Evolutionary conservation across 2,329 filamentous ascomycete species (phyloP), one percentile per base, ranked within the genome.

Genomic region (Colletotrichum cereale): DNA sequence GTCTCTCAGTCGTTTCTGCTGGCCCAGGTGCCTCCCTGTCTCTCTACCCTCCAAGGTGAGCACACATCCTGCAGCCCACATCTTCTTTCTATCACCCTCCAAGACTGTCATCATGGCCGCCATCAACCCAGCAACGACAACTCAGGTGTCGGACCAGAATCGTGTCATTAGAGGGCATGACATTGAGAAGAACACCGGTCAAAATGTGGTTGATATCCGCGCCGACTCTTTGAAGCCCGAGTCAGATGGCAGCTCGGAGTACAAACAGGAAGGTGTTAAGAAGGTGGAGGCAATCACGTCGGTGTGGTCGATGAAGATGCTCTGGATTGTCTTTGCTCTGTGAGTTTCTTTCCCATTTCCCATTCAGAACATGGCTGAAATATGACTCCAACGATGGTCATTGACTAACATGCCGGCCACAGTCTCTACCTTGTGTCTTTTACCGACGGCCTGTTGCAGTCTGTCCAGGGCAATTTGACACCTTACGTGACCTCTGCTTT

Each of bases 401-500:
- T 14, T 1, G 18, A 1, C 70, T 58, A 31, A 62, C 48, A 26
- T 5, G 4, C 12, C 18, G 2, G 8, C 38, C 6, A 10, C 65
- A 84, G 82, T 29, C 77, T 84, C 34, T 84, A 80, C 74, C 75
- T 84, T 34, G 80, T 84, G 60, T 76, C 76, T 40, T 83, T 84
- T 66, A 76, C 81, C 69, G 81, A 83, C 67, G 75, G 76, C 29
- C 76, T 84, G 40, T 74, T 83, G 21, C 74, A 78, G 16, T 77
- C 78, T 40, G 77, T 84, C 66, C 79, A 84, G 60, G 75, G 84
- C 62, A 86, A 88, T 42, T 82, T 93, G 58, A 86, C 87, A 21
- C 86, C 89, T 42, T 93, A 90, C 80, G 88, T 92, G 38, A 92
- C 91, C 2, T 92, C 90, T 70, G 84, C 87, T 3, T 93, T 92